Evolutionary conservation across 2,329 filamentous ascomycete genomes (phyloP).

Genomic region (Trichoderma cornu-damae): DNA sequence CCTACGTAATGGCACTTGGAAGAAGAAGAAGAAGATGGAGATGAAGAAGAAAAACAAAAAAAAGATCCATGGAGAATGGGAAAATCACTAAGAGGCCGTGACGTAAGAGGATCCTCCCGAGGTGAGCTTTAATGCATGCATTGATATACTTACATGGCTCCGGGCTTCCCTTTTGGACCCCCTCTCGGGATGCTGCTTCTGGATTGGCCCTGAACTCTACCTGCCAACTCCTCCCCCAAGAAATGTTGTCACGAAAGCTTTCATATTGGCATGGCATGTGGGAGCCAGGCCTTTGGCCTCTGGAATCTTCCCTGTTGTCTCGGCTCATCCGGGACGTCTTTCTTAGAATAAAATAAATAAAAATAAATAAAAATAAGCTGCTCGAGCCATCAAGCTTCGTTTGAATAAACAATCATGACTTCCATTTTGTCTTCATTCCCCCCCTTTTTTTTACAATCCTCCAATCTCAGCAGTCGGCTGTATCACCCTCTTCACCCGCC

Average conservation of each 20-base stretch:
- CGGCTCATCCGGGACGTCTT: not conserved
- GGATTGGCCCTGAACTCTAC: not conserved
- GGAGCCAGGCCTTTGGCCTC: too few relatives aligned
- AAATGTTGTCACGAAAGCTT: not conserved
- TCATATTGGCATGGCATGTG: too few relatives aligned
- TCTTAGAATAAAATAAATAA: too few relatives aligned
- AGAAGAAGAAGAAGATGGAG: too few relatives aligned
- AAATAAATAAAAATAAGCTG: too few relatives aligned
- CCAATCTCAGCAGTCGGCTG: slow-evolving; percentile 10
- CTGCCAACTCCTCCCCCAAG: not conserved
- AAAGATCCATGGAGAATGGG: not conserved
- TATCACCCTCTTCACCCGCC: slow-evolving; percentile 11
- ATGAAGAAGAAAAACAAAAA: too few relatives aligned
- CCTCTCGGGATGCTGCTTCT: not conserved
- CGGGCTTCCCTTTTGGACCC: not conserved
- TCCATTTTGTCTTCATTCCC: not conserved
- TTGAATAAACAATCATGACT: not conserved
- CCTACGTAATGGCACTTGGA: too few relatives aligned
- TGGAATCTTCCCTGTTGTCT: not conserved
- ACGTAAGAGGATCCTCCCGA: too few relatives aligned
- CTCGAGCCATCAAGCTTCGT: not conserved
- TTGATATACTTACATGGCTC: too few relatives aligned
- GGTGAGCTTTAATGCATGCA: not conserved
- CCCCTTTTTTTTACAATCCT: not conserved
- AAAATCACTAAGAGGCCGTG: not conserved